These are phyloP conservation scores for Podila horticola DNA, from an alignment of 192 early-diverging fungal species.

Conservation along the genomic window DNA sequence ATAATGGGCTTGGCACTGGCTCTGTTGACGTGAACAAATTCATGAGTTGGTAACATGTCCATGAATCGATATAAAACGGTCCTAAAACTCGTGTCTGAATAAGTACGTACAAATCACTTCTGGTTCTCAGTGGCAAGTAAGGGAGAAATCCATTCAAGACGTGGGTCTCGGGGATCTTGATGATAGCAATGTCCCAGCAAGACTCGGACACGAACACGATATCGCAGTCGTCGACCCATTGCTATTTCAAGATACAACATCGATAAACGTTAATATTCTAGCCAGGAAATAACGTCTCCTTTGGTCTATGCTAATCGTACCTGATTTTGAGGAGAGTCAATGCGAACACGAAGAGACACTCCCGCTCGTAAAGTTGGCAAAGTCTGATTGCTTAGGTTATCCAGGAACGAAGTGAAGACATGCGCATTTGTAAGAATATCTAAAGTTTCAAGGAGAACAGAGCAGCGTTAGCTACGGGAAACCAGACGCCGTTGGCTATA, in stretches of 20 bases:
- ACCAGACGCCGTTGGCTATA: neutral
- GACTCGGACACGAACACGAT: slow-evolving; percentile 48
- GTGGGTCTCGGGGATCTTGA: slow-evolving; percentile 48
- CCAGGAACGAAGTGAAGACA: slow-evolving; percentile 51
- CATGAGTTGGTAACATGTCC: neutral
- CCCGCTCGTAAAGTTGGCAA: slow-evolving; percentile 38
- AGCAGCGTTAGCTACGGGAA: neutral
- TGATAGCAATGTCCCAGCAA: slow-evolving; percentile 53
- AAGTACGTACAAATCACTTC: slow-evolving; percentile 22
- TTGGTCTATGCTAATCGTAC: neutral
- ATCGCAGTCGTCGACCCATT: slow-evolving; percentile 50
- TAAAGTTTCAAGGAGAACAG: neutral
- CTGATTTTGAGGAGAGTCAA: slow-evolving; percentile 50
- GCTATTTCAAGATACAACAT: slow-evolving; percentile 5
- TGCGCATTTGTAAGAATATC: slow-evolving; percentile 53
- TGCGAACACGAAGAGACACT: slow-evolving; percentile 38
- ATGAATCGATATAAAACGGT: neutral
- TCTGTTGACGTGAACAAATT: slow-evolving; percentile 6
- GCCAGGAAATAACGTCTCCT: neutral
- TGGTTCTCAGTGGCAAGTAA: slow-evolving; percentile 29
- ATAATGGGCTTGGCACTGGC: slow-evolving; percentile 20
- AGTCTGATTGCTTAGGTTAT: slow-evolving; percentile 39
- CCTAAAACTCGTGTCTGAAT: neutral
- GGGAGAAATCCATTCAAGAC: slow-evolving; percentile 43
- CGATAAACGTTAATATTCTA: neutral